phyloP scores from a whole-genome alignment of 2,329 filamentous ascomycete species.

The Aspergillus sp. region DNA sequence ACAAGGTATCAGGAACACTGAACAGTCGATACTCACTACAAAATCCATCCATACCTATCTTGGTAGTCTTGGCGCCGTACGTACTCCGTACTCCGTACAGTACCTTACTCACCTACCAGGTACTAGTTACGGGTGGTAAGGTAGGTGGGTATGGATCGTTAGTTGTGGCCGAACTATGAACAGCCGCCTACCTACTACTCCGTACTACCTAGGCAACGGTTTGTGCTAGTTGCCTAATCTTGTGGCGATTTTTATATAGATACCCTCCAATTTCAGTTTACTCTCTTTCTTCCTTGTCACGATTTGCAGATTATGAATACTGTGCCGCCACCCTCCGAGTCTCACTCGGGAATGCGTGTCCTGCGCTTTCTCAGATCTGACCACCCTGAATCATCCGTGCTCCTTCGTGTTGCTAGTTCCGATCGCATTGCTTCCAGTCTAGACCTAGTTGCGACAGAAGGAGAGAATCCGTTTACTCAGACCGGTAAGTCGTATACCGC shows the following conservation, averaged over 20 bases:
- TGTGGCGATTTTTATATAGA: no score
- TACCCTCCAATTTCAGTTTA: background rate
- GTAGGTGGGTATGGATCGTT: no score
- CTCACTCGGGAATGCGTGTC: slow-evolving; percentile 34
- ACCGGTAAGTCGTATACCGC: slow-evolving; percentile 37
- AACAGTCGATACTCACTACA: no score
- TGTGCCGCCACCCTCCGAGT: slow-evolving; percentile 10
- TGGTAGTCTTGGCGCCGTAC: no score
- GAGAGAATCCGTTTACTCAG: slow-evolving; percentile 53
- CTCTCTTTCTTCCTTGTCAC: background rate
- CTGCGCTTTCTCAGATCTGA: slow-evolving; percentile 52
- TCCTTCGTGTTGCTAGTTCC: slow-evolving; percentile 49
- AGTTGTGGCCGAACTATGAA: background rate
- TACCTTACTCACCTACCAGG: no score
- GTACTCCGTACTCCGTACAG: no score
- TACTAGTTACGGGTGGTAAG: no score
- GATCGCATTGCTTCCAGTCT: slow-evolving; percentile 50
- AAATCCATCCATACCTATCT: no score
- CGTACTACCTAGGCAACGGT: background rate
- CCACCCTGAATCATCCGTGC: slow-evolving; percentile 40
- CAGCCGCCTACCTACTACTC: background rate
- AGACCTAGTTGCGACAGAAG: slow-evolving; percentile 58
- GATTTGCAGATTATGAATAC: background rate
- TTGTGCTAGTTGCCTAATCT: background rate
- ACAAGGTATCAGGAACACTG: no score